Conservation (phyloP, 371 early-diverging fungal genomes). For the Syncephalastrum contaminatum region DNA sequence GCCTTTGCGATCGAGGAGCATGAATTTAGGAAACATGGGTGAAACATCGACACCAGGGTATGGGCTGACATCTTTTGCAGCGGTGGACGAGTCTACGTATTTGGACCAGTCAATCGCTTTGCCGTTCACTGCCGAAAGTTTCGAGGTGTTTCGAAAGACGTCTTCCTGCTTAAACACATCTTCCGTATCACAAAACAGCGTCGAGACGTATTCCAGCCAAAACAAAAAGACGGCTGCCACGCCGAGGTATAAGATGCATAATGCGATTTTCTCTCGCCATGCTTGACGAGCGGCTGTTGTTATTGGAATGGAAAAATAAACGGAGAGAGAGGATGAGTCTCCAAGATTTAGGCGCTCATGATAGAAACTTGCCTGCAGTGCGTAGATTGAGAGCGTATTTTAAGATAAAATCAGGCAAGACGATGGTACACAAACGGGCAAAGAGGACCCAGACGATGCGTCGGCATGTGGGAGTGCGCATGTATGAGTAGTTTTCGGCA, state of each 20-base stretch:
- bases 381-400: conserved; percentile 31
- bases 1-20: conserved; percentile 24
- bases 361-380: conserved; percentile 25
- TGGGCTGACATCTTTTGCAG: conserved; percentile 26
- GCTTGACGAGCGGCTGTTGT: conserved; percentile 37
- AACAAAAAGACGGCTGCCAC: conserved; percentile 33
- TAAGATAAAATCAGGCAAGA: conserved; percentile 27
- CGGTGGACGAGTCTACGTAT: conserved; percentile 8
- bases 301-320: too few relatives aligned
- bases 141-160: conserved; percentile 32
- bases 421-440: conserved; percentile 24
- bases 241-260: conserved; percentile 26
- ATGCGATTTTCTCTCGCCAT: conserved; percentile 52
- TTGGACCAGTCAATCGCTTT: conserved; percentile 37
- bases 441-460: conserved; percentile 27
- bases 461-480: conserved; percentile 22
- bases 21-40: conserved; percentile 43
- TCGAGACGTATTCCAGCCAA: conserved; percentile 45
- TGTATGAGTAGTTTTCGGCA: conserved; percentile 18
- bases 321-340: not conserved
- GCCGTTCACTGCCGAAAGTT: conserved; percentile 37
- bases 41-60: conserved; percentile 46
- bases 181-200: conserved; percentile 42
- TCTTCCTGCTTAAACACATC: conserved; percentile 21
- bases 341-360: not conserved